Evolutionary conservation across 2,329 filamentous ascomycete species (phyloP).

Genomic region (Trichoderma koningiopsis): DNA sequence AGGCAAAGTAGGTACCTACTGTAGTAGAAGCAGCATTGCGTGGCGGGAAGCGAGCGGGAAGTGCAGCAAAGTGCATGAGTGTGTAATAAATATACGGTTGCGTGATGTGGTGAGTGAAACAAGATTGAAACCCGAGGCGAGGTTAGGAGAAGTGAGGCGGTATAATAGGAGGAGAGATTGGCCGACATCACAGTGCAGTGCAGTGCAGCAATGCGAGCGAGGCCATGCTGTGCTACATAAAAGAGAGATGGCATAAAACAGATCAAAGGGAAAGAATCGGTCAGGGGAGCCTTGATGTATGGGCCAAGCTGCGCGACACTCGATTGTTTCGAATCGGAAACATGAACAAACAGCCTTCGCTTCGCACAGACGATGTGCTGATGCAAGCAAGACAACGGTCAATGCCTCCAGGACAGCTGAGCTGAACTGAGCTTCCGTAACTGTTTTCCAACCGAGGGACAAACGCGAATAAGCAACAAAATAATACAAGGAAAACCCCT

Average conservation of each 20-base stretch:
- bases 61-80: not conserved
- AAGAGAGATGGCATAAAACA: not conserved
- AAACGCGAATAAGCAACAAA: not conserved
- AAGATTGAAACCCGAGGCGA: not conserved
- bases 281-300: not conserved
- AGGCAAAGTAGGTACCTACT: too few relatives aligned
- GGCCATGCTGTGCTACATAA: not conserved
- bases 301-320: not conserved
- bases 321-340: slow-evolving; percentile 16
- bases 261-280: not conserved
- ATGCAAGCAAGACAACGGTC: slow-evolving; percentile 1
- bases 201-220: not conserved
- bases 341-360: not conserved
- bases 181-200: not conserved
- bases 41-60: not conserved
- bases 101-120: not conserved
- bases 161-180: not conserved
- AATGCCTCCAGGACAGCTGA: too few relatives aligned
- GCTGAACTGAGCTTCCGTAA: not conserved
- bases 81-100: not conserved
- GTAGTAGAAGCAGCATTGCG: not conserved
- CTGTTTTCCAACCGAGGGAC: not conserved
- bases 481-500: not conserved
- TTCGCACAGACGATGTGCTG: slow-evolving; percentile 9
- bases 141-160: not conserved